A percentile compares a stretch with the other conserved stretches of the same genome.
Conservation (phyloP, 345 rosid genomes). For the Arabidopsis suecica region DNA sequence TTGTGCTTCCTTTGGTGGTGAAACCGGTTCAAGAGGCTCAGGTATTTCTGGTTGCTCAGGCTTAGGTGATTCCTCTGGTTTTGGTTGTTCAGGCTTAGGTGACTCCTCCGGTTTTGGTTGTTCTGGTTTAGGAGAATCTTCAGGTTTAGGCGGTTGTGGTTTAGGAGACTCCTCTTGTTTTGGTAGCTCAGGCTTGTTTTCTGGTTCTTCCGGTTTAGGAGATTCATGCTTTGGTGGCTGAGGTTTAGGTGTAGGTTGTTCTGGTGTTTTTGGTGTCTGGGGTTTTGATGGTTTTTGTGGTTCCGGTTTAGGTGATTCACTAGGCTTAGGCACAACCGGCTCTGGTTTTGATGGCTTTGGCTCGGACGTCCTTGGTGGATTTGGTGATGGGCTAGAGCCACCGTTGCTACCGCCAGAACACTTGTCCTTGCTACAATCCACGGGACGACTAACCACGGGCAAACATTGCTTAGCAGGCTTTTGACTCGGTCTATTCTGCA, state of each 20-base stretch:
- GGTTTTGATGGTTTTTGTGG: slow-evolving; percentile 29
- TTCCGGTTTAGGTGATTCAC: slow-evolving; percentile 28
- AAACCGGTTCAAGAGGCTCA: slow-evolving; percentile 20
- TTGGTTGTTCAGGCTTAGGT: slow-evolving; percentile 32
- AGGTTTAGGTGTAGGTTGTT: slow-evolving; percentile 34
- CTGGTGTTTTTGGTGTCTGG: slow-evolving; percentile 20
- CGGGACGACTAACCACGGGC: slow-evolving; percentile 55
- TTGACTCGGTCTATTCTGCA: slow-evolving; percentile 56
- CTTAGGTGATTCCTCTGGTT: slow-evolving; percentile 21
- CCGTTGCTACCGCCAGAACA: slow-evolving; percentile 43
- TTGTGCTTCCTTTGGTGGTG: slow-evolving; percentile 32
- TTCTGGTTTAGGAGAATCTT: slow-evolving; percentile 17
- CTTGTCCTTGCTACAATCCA: slow-evolving; percentile 62
- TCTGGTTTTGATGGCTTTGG: slow-evolving; percentile 20
- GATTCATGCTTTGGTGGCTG: slow-evolving; percentile 25
- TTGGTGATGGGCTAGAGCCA: slow-evolving; percentile 28
- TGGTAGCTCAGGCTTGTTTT: background rate
- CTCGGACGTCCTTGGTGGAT: slow-evolving; percentile 17
- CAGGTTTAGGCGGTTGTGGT: slow-evolving; percentile 21
- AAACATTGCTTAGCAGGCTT: slow-evolving; percentile 49
- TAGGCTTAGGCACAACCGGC: slow-evolving; percentile 24
- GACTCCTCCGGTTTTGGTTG: slow-evolving; percentile 27
- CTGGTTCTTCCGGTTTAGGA: slow-evolving; percentile 20
- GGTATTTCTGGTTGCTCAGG: slow-evolving; percentile 26
- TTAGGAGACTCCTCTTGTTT: slow-evolving; percentile 23